Conservation (phyloP, 2,329 filamentous ascomycete genomes). For the Fusarium sp. region DNA sequence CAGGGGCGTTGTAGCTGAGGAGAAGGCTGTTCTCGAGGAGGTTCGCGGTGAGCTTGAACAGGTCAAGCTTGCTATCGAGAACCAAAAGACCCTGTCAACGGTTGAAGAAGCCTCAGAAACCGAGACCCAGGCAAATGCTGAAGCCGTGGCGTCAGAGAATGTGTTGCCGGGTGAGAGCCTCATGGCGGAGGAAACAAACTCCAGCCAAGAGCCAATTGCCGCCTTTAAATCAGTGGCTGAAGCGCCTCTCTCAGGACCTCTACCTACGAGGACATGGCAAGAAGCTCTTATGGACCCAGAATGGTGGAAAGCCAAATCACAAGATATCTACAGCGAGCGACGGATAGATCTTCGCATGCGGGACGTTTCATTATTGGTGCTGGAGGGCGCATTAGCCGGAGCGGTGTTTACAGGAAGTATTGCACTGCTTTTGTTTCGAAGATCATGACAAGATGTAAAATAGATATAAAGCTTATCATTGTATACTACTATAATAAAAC, state of each 20-base stretch:
- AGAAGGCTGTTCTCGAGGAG: constrained; percentile 66
- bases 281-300: constrained; percentile 53
- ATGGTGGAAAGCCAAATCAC: constrained; percentile 58
- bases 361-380: constrained; percentile 74
- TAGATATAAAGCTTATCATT: constrained; percentile 25
- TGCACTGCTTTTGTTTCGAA: constrained; percentile 57
- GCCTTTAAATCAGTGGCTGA: constrained; percentile 11
- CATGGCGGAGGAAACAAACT: background rate
- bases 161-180: background rate
- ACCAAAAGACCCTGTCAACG: constrained; percentile 33
- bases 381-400: constrained; percentile 74
- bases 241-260: background rate
- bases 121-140: background rate
- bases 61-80: constrained; percentile 44
- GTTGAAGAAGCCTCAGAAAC: constrained; percentile 11
- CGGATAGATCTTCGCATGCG: constrained; percentile 71
- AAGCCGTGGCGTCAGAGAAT: constrained; percentile 14
- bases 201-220: background rate
- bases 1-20: constrained; percentile 81
- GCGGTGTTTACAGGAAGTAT: constrained; percentile 67
- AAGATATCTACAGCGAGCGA: constrained; percentile 73
- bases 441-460: constrained; percentile 36
- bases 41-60: constrained; percentile 54
- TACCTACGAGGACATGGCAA: constrained; percentile 49
- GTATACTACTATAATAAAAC: constrained; percentile 32